phyloP scores from a whole-genome alignment of 202 grass and related monocot genomes.

The Musa balbisiana region DNA sequence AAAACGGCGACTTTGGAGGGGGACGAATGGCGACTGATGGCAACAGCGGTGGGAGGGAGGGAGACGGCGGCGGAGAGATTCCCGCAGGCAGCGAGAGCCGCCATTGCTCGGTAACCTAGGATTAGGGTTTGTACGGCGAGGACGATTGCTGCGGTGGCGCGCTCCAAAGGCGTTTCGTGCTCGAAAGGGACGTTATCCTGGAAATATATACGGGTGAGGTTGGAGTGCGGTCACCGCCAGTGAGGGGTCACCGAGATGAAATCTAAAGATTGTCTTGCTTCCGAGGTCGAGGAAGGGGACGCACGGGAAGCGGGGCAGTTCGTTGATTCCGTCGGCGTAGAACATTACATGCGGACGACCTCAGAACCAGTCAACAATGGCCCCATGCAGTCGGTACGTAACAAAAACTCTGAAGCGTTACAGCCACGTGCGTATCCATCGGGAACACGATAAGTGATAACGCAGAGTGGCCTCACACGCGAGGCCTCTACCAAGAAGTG shows the following conservation, averaged over 20 bases:
- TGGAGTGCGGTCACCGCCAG: not conserved
- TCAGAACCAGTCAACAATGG: too few species aligned
- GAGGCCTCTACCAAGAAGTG: too few species aligned
- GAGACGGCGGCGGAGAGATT: not conserved
- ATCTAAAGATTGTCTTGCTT: too few species aligned
- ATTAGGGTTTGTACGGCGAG: not conserved
- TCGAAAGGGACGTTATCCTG: not conserved
- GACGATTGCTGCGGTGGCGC: not conserved
- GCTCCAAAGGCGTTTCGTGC: not conserved
- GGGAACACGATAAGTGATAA: too few species aligned
- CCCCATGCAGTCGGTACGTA: too few species aligned
- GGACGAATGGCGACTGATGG: not conserved
- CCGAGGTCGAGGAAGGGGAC: not conserved
- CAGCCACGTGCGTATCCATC: too few species aligned
- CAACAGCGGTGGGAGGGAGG: not conserved
- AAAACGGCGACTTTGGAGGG: not conserved
- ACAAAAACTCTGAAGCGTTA: too few species aligned
- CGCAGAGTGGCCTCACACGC: too few species aligned
- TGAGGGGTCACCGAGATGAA: not conserved
- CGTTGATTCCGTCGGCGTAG: too few species aligned
- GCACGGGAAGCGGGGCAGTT: not conserved
- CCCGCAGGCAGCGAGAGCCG: not conserved
- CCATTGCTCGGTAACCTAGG: not conserved
- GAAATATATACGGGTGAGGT: not conserved
- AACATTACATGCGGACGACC: too few species aligned